Conservation (phyloP, 2,329 filamentous ascomycete genomes). For the Mollisiaceae sp. region DNA sequence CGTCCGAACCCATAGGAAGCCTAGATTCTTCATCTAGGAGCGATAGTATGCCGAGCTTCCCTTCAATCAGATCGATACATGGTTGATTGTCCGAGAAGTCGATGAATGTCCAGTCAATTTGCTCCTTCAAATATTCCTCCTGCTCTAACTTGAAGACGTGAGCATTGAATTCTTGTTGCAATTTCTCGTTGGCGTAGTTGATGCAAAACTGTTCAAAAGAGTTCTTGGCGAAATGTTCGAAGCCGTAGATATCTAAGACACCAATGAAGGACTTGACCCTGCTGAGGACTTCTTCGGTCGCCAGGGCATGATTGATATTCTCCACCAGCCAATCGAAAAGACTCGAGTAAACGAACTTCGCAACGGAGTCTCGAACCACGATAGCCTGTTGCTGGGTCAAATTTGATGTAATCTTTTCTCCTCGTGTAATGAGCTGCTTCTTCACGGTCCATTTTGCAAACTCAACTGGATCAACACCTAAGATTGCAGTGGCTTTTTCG, state of each 20-base stretch:
- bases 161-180: slow-evolving; percentile 99
- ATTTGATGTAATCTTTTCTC: slow-evolving; percentile 97
- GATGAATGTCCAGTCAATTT: slow-evolving; percentile 99
- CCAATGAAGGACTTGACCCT: slow-evolving; percentile 92
- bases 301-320: slow-evolving; percentile 88
- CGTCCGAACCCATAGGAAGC: slow-evolving; percentile 95
- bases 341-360: slow-evolving; percentile 98
- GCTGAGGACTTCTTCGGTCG: slow-evolving; percentile 83
- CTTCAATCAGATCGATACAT: slow-evolving; percentile 97
- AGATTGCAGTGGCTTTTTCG: slow-evolving; percentile 78
- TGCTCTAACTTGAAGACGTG: slow-evolving; percentile 99
- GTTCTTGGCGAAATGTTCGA: slow-evolving; percentile 99
- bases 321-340: slow-evolving; percentile 99
- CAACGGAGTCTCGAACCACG: slow-evolving; percentile 95
- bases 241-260: slow-evolving; percentile 98
- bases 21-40: slow-evolving; percentile 95
- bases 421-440: slow-evolving; percentile 95
- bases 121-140: slow-evolving; percentile 92
- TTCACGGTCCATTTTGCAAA: slow-evolving; percentile 99
- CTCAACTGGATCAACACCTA: slow-evolving; percentile 83
- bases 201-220: slow-evolving; percentile 99
- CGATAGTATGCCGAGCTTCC: slow-evolving; percentile 90
- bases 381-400: slow-evolving; percentile 90
- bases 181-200: slow-evolving; percentile 99
- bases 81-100: slow-evolving; percentile 99